Conservation (phyloP, 2,329 filamentous ascomycete species). For the Aspergillus oerlinghausenensis region DNA sequence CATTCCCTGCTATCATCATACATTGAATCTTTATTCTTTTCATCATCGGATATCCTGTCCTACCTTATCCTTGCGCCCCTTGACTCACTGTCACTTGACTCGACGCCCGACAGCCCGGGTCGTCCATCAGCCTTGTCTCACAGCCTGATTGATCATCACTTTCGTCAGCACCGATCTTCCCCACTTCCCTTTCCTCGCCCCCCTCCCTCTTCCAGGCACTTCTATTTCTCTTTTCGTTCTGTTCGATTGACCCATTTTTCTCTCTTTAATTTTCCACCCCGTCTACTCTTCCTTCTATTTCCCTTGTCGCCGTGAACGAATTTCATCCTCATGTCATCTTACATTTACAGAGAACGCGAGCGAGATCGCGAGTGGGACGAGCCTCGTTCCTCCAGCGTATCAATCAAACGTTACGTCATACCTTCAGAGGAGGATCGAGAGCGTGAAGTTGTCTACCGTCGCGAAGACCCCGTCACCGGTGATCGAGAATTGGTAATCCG, state of each 20-base stretch:
- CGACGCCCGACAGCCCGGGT: neutral
- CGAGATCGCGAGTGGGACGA: conserved; percentile 41
- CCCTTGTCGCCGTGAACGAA: neutral
- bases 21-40: too few species aligned
- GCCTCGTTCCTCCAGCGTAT: conserved; percentile 36
- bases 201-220: neutral
- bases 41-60: too few species aligned
- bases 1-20: too few species aligned
- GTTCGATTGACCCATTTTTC: conserved; percentile 3
- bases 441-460: conserved; percentile 22
- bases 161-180: conserved; percentile 10
- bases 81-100: neutral
- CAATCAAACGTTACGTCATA: conserved; percentile 55
- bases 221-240: conserved; percentile 1
- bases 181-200: conserved; percentile 9
- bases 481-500: conserved; percentile 43
- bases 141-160: neutral
- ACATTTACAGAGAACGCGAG: conserved; percentile 37
- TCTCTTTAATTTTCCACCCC: neutral
- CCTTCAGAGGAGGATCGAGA: conserved; percentile 38
- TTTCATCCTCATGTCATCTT: conserved; percentile 25
- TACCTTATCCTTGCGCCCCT: neutral
- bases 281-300: conserved; percentile 2
- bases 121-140: neutral
- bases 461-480: conserved; percentile 27